Evolutionary conservation across 306 rosid genomes (phyloP).

Genomic region (Gillenia trifoliata): DNA sequence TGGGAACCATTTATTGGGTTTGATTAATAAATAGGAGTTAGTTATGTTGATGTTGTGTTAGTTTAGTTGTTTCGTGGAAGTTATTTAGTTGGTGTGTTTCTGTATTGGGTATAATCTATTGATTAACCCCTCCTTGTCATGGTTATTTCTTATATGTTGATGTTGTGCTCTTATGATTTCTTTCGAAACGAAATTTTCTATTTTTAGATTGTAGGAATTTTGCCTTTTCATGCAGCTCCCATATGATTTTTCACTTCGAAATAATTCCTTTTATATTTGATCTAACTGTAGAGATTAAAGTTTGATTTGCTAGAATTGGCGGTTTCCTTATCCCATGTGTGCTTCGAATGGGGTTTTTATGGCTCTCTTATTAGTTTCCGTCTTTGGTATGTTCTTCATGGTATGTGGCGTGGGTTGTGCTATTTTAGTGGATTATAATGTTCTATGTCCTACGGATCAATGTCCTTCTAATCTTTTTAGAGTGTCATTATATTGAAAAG

Average conservation of each 20-base stretch:
- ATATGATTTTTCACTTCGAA: neutral
- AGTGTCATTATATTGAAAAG: neutral
- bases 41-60: neutral
- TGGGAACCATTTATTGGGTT: neutral
- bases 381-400: neutral
- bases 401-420: neutral
- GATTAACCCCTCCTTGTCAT: neutral
- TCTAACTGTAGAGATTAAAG: neutral
- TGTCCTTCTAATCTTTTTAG: neutral
- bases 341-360: neutral
- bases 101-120: neutral
- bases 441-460: neutral
- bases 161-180: neutral
- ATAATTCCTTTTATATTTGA: neutral
- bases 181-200: no score
- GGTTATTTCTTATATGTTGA: neutral
- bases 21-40: neutral
- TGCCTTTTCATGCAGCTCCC: neutral
- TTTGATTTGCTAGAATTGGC: neutral
- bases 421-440: neutral
- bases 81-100: neutral
- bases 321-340: neutral
- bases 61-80: neutral
- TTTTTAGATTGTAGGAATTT: slow-evolving; percentile 1
- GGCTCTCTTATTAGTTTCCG: neutral